Evolutionary conservation across 345 rosid genomes (phyloP).

Genomic region (Citrus sp.): DNA sequence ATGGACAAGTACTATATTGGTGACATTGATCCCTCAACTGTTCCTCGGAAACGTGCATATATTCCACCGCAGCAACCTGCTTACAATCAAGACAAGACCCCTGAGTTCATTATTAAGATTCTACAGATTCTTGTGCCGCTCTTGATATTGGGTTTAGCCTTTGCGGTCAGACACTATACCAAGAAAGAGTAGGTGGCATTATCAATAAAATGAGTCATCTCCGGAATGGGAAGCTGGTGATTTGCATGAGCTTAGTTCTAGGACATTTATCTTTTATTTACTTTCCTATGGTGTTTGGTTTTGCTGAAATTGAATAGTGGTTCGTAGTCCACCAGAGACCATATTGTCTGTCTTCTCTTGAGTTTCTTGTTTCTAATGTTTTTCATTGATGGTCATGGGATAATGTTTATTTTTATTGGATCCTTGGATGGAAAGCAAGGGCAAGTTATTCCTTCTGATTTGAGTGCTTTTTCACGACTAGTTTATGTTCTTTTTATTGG

Average conservation of each 20-base stretch:
- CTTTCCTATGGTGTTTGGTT: constrained; percentile 5
- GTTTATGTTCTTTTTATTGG: too few species aligned
- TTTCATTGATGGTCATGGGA: background rate
- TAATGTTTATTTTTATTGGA: background rate
- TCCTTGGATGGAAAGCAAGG: constrained; percentile 8
- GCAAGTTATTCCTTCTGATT: background rate
- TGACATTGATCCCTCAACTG: constrained; percentile 55
- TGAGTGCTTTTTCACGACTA: background rate
- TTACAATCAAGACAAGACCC: constrained; percentile 55
- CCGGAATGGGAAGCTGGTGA: constrained; percentile 2
- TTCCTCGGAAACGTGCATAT: constrained; percentile 53
- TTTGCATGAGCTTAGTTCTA: constrained; percentile 1
- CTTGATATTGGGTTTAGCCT: constrained; percentile 76
- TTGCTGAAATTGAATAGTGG: background rate
- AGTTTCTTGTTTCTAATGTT: constrained; percentile 1
- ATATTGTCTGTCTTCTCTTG: background rate
- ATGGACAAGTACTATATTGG: constrained; percentile 75
- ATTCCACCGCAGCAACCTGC: constrained; percentile 47
- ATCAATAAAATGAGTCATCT: background rate
- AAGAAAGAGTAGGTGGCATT: constrained; percentile 64
- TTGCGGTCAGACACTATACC: constrained; percentile 68
- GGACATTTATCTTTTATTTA: background rate
- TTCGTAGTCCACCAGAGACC: background rate
- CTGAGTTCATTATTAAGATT: constrained; percentile 66
- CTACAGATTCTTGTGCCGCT: constrained; percentile 88